Percentiles rank a stretch among this genome's conserved stretches.
phyloP scores from a whole-genome alignment of 176 grass and related monocot species.

The Carex myosuroides region DNA sequence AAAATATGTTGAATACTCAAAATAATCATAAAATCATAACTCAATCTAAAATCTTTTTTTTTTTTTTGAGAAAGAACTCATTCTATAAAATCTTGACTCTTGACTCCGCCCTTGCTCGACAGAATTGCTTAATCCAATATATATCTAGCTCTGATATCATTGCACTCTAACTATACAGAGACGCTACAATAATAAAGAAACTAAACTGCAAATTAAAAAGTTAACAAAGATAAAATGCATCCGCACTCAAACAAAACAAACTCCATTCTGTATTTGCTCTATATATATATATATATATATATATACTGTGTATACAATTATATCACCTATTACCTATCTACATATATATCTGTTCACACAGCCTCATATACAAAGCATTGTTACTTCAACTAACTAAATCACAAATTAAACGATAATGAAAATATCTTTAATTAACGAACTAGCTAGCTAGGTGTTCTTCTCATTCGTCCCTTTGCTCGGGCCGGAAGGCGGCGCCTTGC shows the following conservation, averaged over 20 bases:
- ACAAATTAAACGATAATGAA: neutral
- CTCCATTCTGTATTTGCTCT: too few relatives aligned
- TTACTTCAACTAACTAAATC: neutral
- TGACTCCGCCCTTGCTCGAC: too few relatives aligned
- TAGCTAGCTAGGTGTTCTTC: constrained; percentile 2
- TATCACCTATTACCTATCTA: neutral
- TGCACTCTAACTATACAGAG: neutral
- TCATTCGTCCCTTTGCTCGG: constrained; percentile 53
- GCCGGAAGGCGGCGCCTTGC: constrained; percentile 24
- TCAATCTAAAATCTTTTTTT: too few relatives aligned
- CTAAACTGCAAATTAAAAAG: neutral
- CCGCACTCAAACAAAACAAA: neutral
- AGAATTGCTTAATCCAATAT: too few relatives aligned
- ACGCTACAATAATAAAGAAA: neutral
- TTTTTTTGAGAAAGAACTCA: too few relatives aligned
- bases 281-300: too few relatives aligned
- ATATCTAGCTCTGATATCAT: neutral
- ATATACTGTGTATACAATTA: neutral
- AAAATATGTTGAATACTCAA: too few relatives aligned
- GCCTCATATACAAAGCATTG: neutral
- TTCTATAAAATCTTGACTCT: too few relatives aligned
- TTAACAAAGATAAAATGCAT: neutral
- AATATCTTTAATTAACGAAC: neutral
- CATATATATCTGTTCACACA: neutral
- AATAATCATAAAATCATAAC: too few relatives aligned